Evolutionary conservation across 345 rosid genomes (phyloP).

Genomic region (Eucalyptus grandis): DNA sequence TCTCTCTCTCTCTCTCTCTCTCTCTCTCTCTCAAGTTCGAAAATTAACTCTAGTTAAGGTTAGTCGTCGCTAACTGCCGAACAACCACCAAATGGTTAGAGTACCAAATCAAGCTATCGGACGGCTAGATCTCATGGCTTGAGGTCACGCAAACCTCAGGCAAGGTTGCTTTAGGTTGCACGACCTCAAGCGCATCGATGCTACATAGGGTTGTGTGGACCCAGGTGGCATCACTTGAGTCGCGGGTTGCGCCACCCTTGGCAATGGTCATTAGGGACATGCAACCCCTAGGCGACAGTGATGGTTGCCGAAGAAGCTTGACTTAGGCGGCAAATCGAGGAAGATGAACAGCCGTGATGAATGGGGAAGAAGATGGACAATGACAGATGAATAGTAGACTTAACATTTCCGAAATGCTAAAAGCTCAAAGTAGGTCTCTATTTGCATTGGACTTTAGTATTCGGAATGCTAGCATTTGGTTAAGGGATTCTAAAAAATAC

Average conservation of each 20-base stretch:
- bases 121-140: fast-evolving
- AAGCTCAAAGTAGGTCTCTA: too few species aligned
- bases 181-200: fast-evolving
- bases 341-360: fast-evolving
- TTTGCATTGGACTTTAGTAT: too few species aligned
- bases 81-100: fast-evolving
- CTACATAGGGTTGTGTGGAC: fast-evolving
- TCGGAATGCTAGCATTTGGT: too few species aligned
- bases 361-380: too few species aligned
- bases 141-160: fast-evolving
- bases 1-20: too few species aligned
- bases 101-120: fast-evolving
- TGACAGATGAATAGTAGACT: too few species aligned
- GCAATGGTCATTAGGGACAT: fast-evolving
- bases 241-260: fast-evolving
- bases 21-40: fast-evolving
- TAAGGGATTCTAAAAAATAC: too few species aligned
- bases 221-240: too few species aligned
- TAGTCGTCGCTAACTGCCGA: fast-evolving
- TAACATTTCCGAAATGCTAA: fast-evolving
- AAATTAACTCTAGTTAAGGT: too few species aligned
- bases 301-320: fast-evolving
- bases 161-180: fast-evolving
- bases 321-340: fast-evolving
- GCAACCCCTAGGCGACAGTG: fast-evolving